Percentiles rank a stretch among this genome's conserved stretches.
Evolutionary conservation across 148 eudicot genomes (phyloP).

Genomic region (Chenopodium suecicum): DNA sequence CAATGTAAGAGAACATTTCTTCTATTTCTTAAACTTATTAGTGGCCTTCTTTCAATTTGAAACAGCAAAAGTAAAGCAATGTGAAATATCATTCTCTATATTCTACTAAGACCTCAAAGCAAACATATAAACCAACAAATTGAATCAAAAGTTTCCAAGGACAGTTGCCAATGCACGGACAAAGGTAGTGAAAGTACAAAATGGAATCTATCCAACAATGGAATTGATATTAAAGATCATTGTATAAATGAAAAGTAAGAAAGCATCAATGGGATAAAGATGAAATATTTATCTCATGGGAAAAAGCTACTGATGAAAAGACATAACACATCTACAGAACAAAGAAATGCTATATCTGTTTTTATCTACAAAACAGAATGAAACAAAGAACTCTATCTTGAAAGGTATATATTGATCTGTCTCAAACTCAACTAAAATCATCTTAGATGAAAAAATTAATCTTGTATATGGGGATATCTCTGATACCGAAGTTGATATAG

Average conservation of each 20-base stretch:
- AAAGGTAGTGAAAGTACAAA: not conserved
- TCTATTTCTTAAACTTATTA: not conserved
- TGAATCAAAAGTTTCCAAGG: not conserved
- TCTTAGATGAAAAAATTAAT: no score
- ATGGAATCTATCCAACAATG: not conserved
- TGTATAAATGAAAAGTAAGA: not conserved
- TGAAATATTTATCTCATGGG: not conserved
- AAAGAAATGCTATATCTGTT: not conserved
- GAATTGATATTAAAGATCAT: not conserved
- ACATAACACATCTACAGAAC: not conserved
- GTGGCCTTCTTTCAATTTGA: not conserved
- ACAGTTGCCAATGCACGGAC: not conserved
- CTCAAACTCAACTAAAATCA: no score
- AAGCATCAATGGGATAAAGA: not conserved
- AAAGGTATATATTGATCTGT: no score
- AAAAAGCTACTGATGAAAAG: not conserved
- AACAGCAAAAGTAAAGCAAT: not conserved
- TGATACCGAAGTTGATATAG: no score
- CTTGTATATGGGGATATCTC: no score
- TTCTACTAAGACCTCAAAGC: not conserved
- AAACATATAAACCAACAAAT: not conserved
- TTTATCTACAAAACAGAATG: not conserved
- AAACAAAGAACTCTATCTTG: no score
- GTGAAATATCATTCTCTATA: not conserved
- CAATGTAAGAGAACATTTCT: not conserved